Percentiles rank a stretch among this genome's conserved stretches.
These are phyloP conservation scores for Euphorbia schlechtendalii DNA, from an alignment of 441 rosid genomes.

Conservation along the genomic window DNA sequence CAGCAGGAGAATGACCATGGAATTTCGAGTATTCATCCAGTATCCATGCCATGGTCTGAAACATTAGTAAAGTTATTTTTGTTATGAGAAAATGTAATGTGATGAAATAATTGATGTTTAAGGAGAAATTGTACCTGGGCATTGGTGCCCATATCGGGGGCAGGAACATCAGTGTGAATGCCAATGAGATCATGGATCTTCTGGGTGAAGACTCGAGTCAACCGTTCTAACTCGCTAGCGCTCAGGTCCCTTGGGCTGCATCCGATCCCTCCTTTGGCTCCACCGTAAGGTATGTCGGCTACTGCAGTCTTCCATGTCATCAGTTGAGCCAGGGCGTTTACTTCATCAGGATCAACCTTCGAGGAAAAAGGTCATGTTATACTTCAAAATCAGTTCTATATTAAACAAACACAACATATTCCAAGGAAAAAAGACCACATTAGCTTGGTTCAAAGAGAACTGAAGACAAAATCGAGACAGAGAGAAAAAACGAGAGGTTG, in stretches of 20 bases:
- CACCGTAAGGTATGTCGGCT: slow-evolving; percentile 93
- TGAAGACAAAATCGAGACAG: not conserved
- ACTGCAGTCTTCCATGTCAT: slow-evolving; percentile 99
- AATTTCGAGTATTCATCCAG: slow-evolving; percentile 96
- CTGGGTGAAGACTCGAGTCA: slow-evolving; percentile 97
- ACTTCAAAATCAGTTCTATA: no score
- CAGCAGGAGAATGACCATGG: slow-evolving; percentile 95
- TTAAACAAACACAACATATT: no score
- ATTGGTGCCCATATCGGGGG: slow-evolving; percentile 99
- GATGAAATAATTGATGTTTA: no score
- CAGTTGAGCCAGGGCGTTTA: slow-evolving; percentile 92
- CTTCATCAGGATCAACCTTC: slow-evolving; percentile 97
- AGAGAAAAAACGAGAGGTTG: not conserved
- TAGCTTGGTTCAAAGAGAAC: not conserved
- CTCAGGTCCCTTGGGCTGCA: slow-evolving; percentile 76
- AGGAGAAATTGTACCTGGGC: slow-evolving; percentile 47
- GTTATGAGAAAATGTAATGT: no score
- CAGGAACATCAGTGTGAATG: no score
- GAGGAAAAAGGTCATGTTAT: no score
- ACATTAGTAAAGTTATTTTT: not conserved
- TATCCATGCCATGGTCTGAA: no score
- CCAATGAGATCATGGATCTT: slow-evolving; percentile 98
- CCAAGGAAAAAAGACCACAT: not conserved
- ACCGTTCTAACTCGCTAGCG: slow-evolving; percentile 74
- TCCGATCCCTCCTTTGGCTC: slow-evolving; percentile 98